A percentile compares a stretch with the other conserved stretches of the same genome.
phyloP scores from a whole-genome alignment of 2,329 filamentous ascomycete species.

The Diaporthe ampelina region DNA sequence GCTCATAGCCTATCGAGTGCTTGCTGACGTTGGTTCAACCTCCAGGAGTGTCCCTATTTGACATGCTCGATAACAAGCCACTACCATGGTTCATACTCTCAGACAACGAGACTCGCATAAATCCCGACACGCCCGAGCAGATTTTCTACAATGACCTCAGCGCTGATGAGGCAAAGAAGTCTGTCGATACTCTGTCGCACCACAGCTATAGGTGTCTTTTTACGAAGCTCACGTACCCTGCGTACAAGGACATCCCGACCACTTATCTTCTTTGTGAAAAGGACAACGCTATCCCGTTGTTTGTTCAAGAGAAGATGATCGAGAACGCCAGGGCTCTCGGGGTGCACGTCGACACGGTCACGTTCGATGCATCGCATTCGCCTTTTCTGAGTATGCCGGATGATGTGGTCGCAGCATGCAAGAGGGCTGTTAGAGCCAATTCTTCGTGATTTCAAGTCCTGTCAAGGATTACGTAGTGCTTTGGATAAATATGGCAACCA shows the following conservation, averaged over 20 bases:
- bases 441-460: not conserved
- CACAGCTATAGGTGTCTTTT: conserved; percentile 7
- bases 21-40: not conserved
- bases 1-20: not conserved
- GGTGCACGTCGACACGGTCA: conserved; percentile 1
- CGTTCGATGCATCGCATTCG: conserved; percentile 25
- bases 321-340: not conserved
- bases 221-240: conserved; percentile 18
- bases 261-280: conserved; percentile 23
- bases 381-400: conserved; percentile 31
- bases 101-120: conserved; percentile 1
- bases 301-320: conserved; percentile 24
- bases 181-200: not conserved
- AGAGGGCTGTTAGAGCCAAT: not conserved
- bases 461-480: not conserved
- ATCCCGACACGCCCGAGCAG: not conserved
- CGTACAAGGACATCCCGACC: conserved; percentile 28
- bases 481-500: not conserved
- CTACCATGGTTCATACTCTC: conserved; percentile 5
- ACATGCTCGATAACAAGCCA: not conserved
- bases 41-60: not conserved
- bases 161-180: conserved; percentile 15
- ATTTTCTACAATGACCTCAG: conserved; percentile 32
- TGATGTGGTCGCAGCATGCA: conserved; percentile 10
- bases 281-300: conserved; percentile 19